Conservation (phyloP, 495 filamentous ascomycete species). For the Penicillium odoratum region DNA sequence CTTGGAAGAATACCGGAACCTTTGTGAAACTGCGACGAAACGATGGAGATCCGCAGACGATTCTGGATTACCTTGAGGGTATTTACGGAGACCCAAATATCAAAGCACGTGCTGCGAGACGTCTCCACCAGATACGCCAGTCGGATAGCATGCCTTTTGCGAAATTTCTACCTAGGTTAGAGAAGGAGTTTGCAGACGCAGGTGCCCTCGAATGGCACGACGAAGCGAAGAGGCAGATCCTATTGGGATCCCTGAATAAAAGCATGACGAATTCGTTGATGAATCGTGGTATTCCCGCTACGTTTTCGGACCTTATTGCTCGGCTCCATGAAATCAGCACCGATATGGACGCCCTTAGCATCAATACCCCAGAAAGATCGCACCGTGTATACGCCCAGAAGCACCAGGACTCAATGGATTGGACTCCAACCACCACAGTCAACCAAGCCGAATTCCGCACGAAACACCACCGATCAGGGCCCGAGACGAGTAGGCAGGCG, state of each 20-base stretch:
- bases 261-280: slow-evolving; percentile 5
- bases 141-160: neutral
- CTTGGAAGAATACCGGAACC: slow-evolving; percentile 9
- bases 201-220: too few relatives aligned
- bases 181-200: too few relatives aligned
- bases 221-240: neutral
- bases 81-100: slow-evolving; percentile 9
- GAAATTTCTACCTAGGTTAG: neutral
- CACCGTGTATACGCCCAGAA: neutral
- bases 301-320: neutral
- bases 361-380: neutral
- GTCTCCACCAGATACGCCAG: slow-evolving; percentile 9
- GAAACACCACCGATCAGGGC: neutral
- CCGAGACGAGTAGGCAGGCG: neutral
- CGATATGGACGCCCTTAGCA: too few relatives aligned
- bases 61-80: neutral
- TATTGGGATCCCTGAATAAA: neutral
- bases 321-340: too few relatives aligned
- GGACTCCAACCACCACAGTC: neutral
- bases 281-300: slow-evolving; percentile 6
- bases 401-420: neutral
- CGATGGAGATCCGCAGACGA: neutral
- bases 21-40: slow-evolving; percentile 8
- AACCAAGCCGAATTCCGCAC: slow-evolving; percentile 1
- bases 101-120: slow-evolving; percentile 3